Percentiles rank a stretch among this genome's conserved stretches.
These are phyloP conservation scores for Centella asiatica DNA, from an alignment of 129 eudicot genomes.

Conservation along the genomic window DNA sequence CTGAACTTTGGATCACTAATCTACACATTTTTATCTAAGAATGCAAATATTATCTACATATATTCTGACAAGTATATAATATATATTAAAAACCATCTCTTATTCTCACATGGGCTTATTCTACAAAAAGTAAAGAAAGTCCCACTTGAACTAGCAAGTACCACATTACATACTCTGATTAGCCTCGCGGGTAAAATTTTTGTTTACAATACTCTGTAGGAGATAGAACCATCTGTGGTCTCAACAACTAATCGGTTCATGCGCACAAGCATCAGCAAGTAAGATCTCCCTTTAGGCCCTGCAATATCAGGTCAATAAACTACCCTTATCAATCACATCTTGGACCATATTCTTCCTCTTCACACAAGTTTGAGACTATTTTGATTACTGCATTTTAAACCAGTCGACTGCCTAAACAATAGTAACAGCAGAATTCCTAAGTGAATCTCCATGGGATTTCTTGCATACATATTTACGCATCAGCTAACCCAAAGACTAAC, in stretches of 20 bases:
- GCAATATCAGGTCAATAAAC: slow-evolving; percentile 14
- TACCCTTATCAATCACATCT: background rate
- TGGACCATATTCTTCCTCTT: background rate
- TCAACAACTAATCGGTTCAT: slow-evolving; percentile 62
- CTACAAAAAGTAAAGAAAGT: no score
- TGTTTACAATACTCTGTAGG: slow-evolving; percentile 41
- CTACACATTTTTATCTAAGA: no score
- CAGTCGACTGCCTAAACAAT: background rate
- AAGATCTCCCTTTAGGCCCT: slow-evolving; percentile 79
- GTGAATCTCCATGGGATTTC: background rate
- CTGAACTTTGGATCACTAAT: no score
- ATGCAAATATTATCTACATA: no score
- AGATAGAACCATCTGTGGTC: slow-evolving; percentile 60
- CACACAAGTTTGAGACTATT: background rate
- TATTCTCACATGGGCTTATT: no score
- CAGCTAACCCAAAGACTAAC: no score
- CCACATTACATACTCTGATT: no score
- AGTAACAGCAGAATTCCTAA: background rate
- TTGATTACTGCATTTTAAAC: background rate
- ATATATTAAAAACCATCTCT: no score
- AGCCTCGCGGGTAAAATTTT: no score
- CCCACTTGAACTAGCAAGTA: no score
- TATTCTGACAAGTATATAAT: no score
- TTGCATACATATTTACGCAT: no score
- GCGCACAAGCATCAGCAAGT: slow-evolving; percentile 53